Evolutionary conservation across 2,329 filamentous ascomycete genomes (phyloP), one percentile per base, ranked within the genome.

Genomic region (Colletotrichum horii): DNA sequence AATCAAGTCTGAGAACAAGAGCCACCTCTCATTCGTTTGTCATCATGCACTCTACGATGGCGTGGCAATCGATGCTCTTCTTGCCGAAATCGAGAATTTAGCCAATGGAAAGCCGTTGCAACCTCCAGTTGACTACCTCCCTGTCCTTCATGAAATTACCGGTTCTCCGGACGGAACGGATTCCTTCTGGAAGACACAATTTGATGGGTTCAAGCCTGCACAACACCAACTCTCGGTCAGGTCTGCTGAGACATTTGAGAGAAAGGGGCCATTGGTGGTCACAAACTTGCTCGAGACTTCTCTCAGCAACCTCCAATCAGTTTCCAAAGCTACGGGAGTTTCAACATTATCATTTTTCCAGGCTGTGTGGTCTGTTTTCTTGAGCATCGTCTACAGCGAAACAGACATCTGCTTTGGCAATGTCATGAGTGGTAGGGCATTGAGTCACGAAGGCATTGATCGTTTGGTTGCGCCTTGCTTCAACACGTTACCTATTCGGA

Each of bases 1-100:
- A 0, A 83, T 91, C 26, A 77, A 78, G 12, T 79, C 83, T 2
- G 79, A 79, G 8, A 81, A 79, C 0, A 80, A 76, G 0, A 66
- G 74, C 0, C 88, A 88, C 58, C 79, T 89, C 2, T 93, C 86
- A 0, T 89, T 89, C 65, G 83, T 87, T 48, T 92, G 87, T 79
- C 96, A 98, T 79, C 96, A 98, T 84, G 94, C 95, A 3, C 86
- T 98, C 1, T 98, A 98, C 79, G 96, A 98, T 83, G 96, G 94
- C 0, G 92, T 94, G 43, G 95, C 95, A 0, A 93, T 98, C 80
- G 86, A 89, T 1, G 87, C 88, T 11, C 86, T 98, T 0, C 88
- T 96, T 28, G 83, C 90, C 0, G 96, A 98, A 80, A 86, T 97
- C 2, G 92, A 97, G 79, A 82, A 86, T 3, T 77, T 91, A 4